Percentiles rank a stretch among this genome's conserved stretches.
phyloP scores from a whole-genome alignment of 495 filamentous ascomycete genomes.

The Penicillium bialowiezense region DNA sequence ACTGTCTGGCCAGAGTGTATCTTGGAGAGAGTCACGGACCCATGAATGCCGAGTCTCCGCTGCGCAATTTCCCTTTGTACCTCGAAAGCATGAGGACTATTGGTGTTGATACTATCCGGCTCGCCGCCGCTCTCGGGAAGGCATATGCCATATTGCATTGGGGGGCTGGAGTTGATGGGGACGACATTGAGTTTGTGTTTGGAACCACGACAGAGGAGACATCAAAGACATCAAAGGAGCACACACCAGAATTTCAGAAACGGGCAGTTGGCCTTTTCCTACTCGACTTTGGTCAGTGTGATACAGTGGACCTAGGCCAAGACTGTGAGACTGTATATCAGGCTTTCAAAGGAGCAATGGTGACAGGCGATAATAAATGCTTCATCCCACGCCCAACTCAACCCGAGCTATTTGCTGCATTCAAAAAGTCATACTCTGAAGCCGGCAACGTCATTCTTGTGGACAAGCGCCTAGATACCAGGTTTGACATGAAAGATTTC shows the following conservation, averaged over 20 bases:
- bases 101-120: neutral
- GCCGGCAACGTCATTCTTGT: conserved; percentile 8
- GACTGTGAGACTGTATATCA: conserved; percentile 10
- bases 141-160: conserved; percentile 16
- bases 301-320: conserved; percentile 5
- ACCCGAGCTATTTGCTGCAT: conserved; percentile 8
- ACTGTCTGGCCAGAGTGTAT: conserved; percentile 11
- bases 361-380: conserved; percentile 12
- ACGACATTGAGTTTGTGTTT: conserved; percentile 19
- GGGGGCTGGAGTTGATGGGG: conserved; percentile 8
- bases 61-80: conserved; percentile 12
- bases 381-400: conserved; percentile 8
- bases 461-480: neutral
- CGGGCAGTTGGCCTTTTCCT: conserved; percentile 7
- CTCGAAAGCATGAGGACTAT: conserved; percentile 3
- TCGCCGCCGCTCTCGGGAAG: conserved; percentile 9
- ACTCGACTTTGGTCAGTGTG: conserved; percentile 14
- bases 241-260: conserved; percentile 6
- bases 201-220: neutral
- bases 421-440: conserved; percentile 9
- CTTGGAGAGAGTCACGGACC: conserved; percentile 32
- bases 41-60: neutral
- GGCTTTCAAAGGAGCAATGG: conserved; percentile 16
- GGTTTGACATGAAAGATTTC: conserved; percentile 2
- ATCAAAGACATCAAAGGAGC: neutral